Evolutionary conservation across 1,284 basidiomycete species (phyloP).

Genomic region (Boletus semigastroideus): DNA sequence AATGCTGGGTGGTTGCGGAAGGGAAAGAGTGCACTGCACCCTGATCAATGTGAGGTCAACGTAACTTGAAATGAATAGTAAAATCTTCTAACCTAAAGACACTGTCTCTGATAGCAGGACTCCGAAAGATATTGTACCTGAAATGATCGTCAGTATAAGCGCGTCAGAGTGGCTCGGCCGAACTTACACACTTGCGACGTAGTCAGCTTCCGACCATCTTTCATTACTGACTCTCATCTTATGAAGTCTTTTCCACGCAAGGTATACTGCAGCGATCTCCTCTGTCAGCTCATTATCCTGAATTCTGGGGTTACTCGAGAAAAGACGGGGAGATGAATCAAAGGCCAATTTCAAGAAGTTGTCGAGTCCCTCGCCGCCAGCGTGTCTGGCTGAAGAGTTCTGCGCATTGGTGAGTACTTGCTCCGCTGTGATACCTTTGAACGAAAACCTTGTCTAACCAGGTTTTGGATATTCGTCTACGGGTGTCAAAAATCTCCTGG

Average conservation of each 20-base stretch:
- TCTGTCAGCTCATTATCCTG: constrained; percentile 35
- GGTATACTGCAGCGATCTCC: constrained; percentile 41
- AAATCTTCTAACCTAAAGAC: constrained; percentile 40
- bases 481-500: constrained; percentile 33
- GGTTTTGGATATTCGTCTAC: constrained; percentile 29
- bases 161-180: background rate
- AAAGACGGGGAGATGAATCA: constrained; percentile 39
- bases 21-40: constrained; percentile 47
- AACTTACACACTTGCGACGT: constrained; percentile 52
- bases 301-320: constrained; percentile 31
- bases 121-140: constrained; percentile 52
- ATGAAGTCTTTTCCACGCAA: constrained; percentile 45
- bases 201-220: constrained; percentile 55
- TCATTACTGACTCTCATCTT: constrained; percentile 44
- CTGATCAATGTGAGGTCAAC: constrained; percentile 30
- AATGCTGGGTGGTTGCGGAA: constrained; percentile 45
- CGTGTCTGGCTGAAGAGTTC: constrained; percentile 8
- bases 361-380: constrained; percentile 34
- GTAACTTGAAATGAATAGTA: background rate
- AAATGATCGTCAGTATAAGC: background rate
- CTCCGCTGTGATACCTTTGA: background rate
- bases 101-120: constrained; percentile 41
- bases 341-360: constrained; percentile 42
- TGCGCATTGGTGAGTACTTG: constrained; percentile 6
- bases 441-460: constrained; percentile 36